Conservation (phyloP, 208 protist genomes). For the Crithidia fasciculata region DNA sequence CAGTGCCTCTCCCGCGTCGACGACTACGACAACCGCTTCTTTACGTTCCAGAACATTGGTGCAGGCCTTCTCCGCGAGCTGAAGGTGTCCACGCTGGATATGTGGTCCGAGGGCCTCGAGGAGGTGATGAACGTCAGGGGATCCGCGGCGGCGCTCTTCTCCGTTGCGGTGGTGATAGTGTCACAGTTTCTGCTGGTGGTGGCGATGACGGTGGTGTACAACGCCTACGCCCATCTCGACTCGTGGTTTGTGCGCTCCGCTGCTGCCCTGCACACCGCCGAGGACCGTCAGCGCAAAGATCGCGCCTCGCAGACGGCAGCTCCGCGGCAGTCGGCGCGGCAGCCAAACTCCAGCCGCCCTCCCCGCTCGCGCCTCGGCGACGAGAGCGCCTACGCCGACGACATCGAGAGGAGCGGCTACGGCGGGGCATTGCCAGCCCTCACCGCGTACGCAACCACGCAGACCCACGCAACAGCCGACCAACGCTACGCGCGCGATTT, state of each 20-base stretch:
- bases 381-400: not conserved
- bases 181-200: conserved; percentile 19
- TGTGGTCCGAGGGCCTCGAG: conserved; percentile 54
- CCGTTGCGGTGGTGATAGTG: conserved; percentile 33
- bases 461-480: not conserved
- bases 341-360: not conserved
- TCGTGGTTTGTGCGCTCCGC: conserved; percentile 4
- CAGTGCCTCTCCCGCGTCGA: conserved; percentile 15
- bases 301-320: conserved; percentile 19
- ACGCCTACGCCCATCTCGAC: conserved; percentile 24
- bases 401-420: not conserved
- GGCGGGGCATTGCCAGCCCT: not conserved
- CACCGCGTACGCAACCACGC: conserved; percentile 1
- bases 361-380: not conserved
- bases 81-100: conserved; percentile 47
- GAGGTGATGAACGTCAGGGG: conserved; percentile 48
- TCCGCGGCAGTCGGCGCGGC: not conserved
- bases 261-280: not conserved
- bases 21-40: conserved; percentile 17
- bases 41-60: conserved; percentile 44
- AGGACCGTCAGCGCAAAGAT: conserved; percentile 20
- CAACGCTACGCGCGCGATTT: conserved; percentile 21
- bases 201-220: conserved; percentile 17
- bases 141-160: conserved; percentile 38
- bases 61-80: conserved; percentile 43